phyloP scores from a whole-genome alignment of 2,329 filamentous ascomycete genomes.

The Colletotrichum chrysophilum region DNA sequence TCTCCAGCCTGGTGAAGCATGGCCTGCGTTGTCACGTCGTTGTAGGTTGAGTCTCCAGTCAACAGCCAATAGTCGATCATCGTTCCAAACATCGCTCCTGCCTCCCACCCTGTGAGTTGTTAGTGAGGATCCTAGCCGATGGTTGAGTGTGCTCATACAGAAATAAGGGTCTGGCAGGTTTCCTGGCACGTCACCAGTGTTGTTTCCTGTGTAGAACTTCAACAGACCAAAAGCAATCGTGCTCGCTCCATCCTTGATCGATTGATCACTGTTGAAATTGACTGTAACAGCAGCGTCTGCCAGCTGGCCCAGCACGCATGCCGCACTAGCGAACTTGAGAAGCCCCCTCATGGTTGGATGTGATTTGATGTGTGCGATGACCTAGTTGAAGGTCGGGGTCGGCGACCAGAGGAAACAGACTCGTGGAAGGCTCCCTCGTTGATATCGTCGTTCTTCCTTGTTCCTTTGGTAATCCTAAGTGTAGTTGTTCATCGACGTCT shows the following conservation, averaged over 20 bases:
- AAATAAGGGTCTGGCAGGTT: conserved; percentile 68
- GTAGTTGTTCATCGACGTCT: not conserved
- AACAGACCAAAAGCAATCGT: conserved; percentile 42
- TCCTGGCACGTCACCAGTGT: conserved; percentile 62
- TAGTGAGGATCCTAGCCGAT: conserved; percentile 50
- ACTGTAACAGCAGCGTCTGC: not conserved
- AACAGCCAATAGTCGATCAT: conserved; percentile 76
- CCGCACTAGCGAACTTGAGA: conserved; percentile 7
- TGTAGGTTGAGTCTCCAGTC: conserved; percentile 71
- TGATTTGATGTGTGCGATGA: not conserved
- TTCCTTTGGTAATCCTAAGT: not conserved
- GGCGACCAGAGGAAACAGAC: not conserved
- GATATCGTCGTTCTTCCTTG: not conserved
- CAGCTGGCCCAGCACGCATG: conserved; percentile 11
- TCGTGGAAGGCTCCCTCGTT: not conserved
- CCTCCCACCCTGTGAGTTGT: conserved; percentile 68
- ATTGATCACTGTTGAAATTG: conserved; percentile 15
- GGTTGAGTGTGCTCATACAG: conserved; percentile 56
- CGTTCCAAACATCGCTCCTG: conserved; percentile 73
- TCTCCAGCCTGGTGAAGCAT: conserved; percentile 65
- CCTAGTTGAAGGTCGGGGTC: not conserved
- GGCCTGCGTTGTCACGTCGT: conserved; percentile 61
- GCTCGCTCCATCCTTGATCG: conserved; percentile 43
- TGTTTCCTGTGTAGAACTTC: conserved; percentile 56
- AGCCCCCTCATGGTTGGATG: not conserved